phyloP scores from a whole-genome alignment of 2,329 filamentous ascomycete genomes.

The Leptodontidium sp. region DNA sequence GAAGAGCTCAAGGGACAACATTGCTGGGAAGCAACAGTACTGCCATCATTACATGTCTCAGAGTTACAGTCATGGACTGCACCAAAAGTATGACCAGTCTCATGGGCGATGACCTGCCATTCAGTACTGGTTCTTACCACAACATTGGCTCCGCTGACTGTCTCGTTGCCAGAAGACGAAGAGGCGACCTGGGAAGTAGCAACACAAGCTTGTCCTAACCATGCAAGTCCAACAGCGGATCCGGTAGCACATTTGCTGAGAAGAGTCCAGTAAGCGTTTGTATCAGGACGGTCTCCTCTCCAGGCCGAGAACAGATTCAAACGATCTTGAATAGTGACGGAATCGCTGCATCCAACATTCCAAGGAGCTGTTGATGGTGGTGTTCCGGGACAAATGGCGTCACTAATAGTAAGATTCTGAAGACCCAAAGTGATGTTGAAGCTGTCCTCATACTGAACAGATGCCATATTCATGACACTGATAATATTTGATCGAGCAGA shows the following conservation, averaged over 20 bases:
- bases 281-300: slow-evolving; percentile 80
- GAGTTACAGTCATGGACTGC: slow-evolving; percentile 91
- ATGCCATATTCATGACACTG: slow-evolving; percentile 83
- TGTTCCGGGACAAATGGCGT: slow-evolving; percentile 76
- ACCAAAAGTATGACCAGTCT: slow-evolving; percentile 93
- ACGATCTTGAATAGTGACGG: slow-evolving; percentile 74
- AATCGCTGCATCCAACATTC: slow-evolving; percentile 78
- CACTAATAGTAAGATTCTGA: slow-evolving; percentile 82
- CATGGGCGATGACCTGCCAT: slow-evolving; percentile 97
- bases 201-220: slow-evolving; percentile 88
- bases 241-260: slow-evolving; percentile 77
- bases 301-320: slow-evolving; percentile 89
- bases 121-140: slow-evolving; percentile 84
- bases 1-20: slow-evolving; percentile 80
- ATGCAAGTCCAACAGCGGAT: slow-evolving; percentile 88
- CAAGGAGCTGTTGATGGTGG: slow-evolving; percentile 75
- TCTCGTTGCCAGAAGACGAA: slow-evolving; percentile 65
- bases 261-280: slow-evolving; percentile 92
- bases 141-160: slow-evolving; percentile 86
- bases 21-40: slow-evolving; percentile 63
- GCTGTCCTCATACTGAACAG: slow-evolving; percentile 84
- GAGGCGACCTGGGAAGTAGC: slow-evolving; percentile 62
- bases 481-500: slow-evolving; percentile 81
- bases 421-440: slow-evolving; percentile 97
- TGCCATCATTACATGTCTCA: slow-evolving; percentile 70